Evolutionary conservation across 139 green algal genomes (phyloP), one percentile per base, ranked within the genome.

Genomic region (Trebouxia sp.): DNA sequence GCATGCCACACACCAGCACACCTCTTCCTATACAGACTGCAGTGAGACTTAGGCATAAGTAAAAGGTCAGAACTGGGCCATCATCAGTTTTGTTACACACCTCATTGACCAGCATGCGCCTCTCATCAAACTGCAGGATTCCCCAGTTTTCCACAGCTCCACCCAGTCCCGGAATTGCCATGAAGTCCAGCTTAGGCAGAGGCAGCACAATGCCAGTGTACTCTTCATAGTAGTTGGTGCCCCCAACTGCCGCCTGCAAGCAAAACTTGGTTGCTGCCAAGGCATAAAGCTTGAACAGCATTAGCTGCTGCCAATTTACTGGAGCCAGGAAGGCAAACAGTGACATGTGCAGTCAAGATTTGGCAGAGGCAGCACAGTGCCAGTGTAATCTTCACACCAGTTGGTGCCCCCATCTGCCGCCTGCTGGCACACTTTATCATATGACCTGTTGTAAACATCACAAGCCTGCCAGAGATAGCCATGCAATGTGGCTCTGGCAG

Each of bases 111-210:
- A 89, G 80, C 45, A 89, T 78, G 17, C 83, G 76, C 5, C 24
- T n/a, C 83, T 87, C 85, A 50, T 92, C 87, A 78, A 90, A 89
- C 22, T 85, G 81, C 38, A 92, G 70, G 38, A 92, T 87, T 39
- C 90, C 88, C 88, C 88, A 93, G 79, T 92, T 90, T 80, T 91
- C 88, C 81, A 92, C 86, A 22, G 85, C 87, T 17, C 84, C 79
- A 0, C 1, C 2, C 80, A 85, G 89, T 37, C 87, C 89, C 6
- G 89, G 87, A 41, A 92, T 78, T 6, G 79, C 89, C 76, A 92
- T 58, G 30, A 92, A 38, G 70, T 93, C 87, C 45, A 92, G 79
- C 84, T 92, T 90, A 30, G 38, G 28, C 48, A 92, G 65, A 9
- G 84, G 87, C 81, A 86, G 84, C 14, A 26, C 0, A 0, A 85